Evolutionary conservation across 1,284 basidiomycete species (phyloP), one percentile per base, ranked within the genome.

Genomic region (Sporisorium graminicola): DNA sequence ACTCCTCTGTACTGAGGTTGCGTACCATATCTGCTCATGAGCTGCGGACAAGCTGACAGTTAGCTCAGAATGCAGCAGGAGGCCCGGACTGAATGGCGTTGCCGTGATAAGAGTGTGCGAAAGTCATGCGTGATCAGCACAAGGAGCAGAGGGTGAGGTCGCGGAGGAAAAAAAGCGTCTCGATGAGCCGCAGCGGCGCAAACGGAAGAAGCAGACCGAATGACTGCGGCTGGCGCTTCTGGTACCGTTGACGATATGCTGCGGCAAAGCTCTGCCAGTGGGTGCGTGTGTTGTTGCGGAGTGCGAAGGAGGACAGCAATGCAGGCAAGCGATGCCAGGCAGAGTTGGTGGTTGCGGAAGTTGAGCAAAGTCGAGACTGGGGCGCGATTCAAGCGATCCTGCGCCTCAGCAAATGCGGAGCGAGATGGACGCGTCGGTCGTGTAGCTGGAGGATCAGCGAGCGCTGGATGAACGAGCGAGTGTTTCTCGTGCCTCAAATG

Each of bases 1-100:
- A 26, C 9, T 58, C 55, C 8, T 53, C 35, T 18, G 27, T 3
- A 8, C 7, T 44, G 31, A 31, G 3, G 9, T 65, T 53, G 55
- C 50, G 55, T 42, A 22, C 42, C 62, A 65, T 65, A n/a, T 44
- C 52, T 58, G n/a, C 31, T 14, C 57, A 43, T 55, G 37, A 22
- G 44, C 37, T 24, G 44, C 24, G 16, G 31, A 35, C 20, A 10
- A 5, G 26, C 20, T 16, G 12, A 22, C 16, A 42, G 27, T 43
- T 16, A 29, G 37, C 31, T 31, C 26, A 27, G 10, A n/a, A 43
- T 50, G 18, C 26, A 22, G 46, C 47, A 14, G 27, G 51, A 37
- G 27, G 27, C 29, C 18, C 8, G 22, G 10, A 49, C 7, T 47
- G 14, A 29, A 27, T 26, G 24, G 47, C 35, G 5, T 24, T 43